Percentiles rank a stretch among this genome's conserved stretches.
Evolutionary conservation across 148 eudicot species (phyloP).

Genomic region (Rhododendron ferrugineum): DNA sequence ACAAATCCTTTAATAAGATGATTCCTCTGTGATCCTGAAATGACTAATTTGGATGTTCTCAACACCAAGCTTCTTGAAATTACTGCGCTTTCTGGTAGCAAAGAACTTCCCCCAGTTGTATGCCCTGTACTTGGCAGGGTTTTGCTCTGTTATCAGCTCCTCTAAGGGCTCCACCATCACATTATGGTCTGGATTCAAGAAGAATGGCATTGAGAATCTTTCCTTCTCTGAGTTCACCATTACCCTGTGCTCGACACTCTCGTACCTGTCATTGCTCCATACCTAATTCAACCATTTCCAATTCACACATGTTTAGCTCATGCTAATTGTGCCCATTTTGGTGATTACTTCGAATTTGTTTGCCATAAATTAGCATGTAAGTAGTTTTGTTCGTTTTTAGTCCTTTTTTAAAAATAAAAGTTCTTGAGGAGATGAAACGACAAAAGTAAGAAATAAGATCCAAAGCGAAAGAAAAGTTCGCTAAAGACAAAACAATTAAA

Average conservation of each 20-base stretch:
- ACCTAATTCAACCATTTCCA: conserved; percentile 27
- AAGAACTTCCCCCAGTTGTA: conserved; percentile 58
- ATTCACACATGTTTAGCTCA: not conserved
- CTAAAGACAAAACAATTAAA: too few relatives aligned
- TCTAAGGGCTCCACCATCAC: conserved; percentile 49
- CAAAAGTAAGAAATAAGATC: too few relatives aligned
- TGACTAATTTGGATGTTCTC: conserved; percentile 56
- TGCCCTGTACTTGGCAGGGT: conserved; percentile 41
- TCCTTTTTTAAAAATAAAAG: too few relatives aligned
- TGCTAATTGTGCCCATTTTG: not conserved
- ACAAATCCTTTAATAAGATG: not conserved
- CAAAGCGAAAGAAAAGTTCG: too few relatives aligned
- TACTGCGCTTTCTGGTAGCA: conserved; percentile 38
- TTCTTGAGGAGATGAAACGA: too few relatives aligned
- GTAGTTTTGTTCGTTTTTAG: too few relatives aligned
- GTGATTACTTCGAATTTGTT: not conserved
- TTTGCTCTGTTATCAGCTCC: conserved; percentile 37
- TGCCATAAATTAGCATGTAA: not conserved
- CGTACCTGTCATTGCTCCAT: conserved; percentile 65
- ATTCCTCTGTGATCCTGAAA: conserved; percentile 21
- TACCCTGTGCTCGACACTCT: conserved; percentile 68
- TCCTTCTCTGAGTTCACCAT: conserved; percentile 43
- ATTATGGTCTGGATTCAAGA: conserved; percentile 46
- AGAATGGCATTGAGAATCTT: conserved; percentile 52
- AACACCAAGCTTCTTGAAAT: conserved; percentile 60